Percentiles rank a stretch among this genome's conserved stretches.
Evolutionary conservation across 371 early-diverging fungal genomes (phyloP).

Genomic region (Smittium culicis): DNA sequence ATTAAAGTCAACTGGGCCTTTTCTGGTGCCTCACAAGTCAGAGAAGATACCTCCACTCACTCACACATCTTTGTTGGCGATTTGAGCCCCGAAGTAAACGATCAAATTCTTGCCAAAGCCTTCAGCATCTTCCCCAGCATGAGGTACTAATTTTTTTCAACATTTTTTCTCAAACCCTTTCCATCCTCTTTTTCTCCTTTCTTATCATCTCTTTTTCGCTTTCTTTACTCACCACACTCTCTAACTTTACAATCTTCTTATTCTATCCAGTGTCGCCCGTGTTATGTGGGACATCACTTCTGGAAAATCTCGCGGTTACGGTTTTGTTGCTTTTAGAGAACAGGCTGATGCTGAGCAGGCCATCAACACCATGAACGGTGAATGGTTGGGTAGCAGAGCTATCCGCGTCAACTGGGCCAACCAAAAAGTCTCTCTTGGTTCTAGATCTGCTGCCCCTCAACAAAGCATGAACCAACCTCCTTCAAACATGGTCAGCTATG

Average conservation of each 20-base stretch:
- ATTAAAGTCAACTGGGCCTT: conserved; percentile 78
- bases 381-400: conserved; percentile 52
- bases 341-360: conserved; percentile 65
- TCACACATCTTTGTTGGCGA: conserved; percentile 76
- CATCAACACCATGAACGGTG: conserved; percentile 63
- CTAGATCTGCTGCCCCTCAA: conserved; percentile 11
- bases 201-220: too few species aligned
- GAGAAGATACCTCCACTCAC: conserved; percentile 36
- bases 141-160: conserved; percentile 39
- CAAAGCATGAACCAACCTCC: conserved; percentile 13
- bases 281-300: conserved; percentile 71
- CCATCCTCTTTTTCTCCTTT: too few species aligned
- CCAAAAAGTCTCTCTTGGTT: conserved; percentile 39
- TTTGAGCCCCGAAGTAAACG: conserved; percentile 61
- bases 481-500: conserved; percentile 41
- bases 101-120: conserved; percentile 50
- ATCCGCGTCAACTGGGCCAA: conserved; percentile 83
- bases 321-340: conserved; percentile 67
- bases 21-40: conserved; percentile 29
- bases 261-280: conserved; percentile 50
- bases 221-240: too few species aligned
- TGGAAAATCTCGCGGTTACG: conserved; percentile 69
- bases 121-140: conserved; percentile 55
- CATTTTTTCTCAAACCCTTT: not conserved
- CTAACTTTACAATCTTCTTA: not conserved